Conservation (phyloP, 2,329 filamentous ascomycete species). For the Botrytis cinerea region DNA sequence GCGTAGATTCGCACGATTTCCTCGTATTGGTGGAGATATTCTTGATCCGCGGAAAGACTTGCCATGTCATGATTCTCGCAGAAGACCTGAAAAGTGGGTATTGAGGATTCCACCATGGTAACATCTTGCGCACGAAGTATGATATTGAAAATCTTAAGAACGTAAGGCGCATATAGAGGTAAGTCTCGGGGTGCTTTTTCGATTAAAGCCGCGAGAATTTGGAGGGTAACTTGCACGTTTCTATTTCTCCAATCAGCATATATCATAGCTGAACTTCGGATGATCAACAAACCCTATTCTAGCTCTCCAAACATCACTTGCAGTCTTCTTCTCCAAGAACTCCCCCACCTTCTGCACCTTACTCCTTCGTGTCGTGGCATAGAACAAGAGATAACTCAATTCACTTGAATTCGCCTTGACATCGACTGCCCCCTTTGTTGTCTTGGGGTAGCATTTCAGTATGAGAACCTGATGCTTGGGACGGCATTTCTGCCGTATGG, state of each 20-base stretch:
- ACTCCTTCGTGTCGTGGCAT: slow-evolving; percentile 88
- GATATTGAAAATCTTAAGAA: slow-evolving; percentile 80
- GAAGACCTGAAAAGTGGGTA: slow-evolving; percentile 83
- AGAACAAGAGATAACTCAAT: slow-evolving; percentile 95
- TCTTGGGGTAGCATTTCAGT: slow-evolving; percentile 93
- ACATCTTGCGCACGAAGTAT: slow-evolving; percentile 86
- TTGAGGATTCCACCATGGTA: slow-evolving; percentile 87
- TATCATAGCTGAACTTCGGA: background rate
- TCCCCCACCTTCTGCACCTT: slow-evolving; percentile 96
- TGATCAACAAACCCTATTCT: slow-evolving; percentile 73
- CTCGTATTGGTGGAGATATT: slow-evolving; percentile 80
- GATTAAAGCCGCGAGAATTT: slow-evolving; percentile 87
- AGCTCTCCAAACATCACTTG: slow-evolving; percentile 84
- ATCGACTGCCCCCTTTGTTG: slow-evolving; percentile 86
- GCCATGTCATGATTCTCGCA: slow-evolving; percentile 87
- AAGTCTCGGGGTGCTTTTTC: slow-evolving; percentile 91
- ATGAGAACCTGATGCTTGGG: slow-evolving; percentile 97
- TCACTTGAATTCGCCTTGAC: slow-evolving; percentile 96
- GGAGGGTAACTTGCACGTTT: slow-evolving; percentile 91
- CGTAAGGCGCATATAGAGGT: slow-evolving; percentile 80
- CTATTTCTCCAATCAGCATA: slow-evolving; percentile 48
- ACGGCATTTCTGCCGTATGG: slow-evolving; percentile 68
- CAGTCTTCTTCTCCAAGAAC: slow-evolving; percentile 93
- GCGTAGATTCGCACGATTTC: slow-evolving; percentile 80
- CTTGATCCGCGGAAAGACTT: slow-evolving; percentile 80